A percentile compares a stretch with the other conserved stretches of the same genome.
Conservation (phyloP, 768 basidiomycete species). For the Leucosporidium scottii region DNA sequence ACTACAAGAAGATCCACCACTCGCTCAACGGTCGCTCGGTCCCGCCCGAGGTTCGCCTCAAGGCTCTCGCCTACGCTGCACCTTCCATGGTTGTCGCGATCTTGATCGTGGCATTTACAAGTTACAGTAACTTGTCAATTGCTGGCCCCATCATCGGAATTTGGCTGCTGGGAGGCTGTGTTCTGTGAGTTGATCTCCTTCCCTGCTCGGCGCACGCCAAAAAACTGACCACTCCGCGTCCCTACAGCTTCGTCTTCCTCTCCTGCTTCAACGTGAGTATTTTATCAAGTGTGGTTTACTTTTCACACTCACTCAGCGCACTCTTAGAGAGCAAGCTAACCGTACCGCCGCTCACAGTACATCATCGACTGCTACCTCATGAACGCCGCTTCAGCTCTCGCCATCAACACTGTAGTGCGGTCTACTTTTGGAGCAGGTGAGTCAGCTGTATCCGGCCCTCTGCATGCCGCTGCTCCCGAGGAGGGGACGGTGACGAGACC, state of each 20-base stretch:
- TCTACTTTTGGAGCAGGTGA: constrained; percentile 31
- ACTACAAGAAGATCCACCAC: constrained; percentile 1
- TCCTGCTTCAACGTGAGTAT: constrained; percentile 23
- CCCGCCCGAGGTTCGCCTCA: constrained; percentile 38
- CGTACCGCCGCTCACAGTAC: no score
- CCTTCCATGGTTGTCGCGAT: neutral
- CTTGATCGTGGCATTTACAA: constrained; percentile 35
- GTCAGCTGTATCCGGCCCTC: neutral
- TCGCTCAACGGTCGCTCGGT: constrained; percentile 19
- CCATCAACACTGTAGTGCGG: constrained; percentile 36
- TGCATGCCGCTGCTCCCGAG: no score
- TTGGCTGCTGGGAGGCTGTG: constrained; percentile 22
- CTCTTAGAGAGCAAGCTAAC: no score
- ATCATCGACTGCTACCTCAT: neutral
- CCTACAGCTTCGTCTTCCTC: constrained; percentile 26
- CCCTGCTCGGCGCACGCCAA: constrained; percentile 5
- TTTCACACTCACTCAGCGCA: no score
- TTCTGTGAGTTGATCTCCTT: constrained; percentile 27
- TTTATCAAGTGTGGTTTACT: no score
- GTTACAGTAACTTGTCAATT: constrained; percentile 13
- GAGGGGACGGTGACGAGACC: no score
- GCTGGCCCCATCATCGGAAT: constrained; percentile 27
- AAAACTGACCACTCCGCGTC: no score
- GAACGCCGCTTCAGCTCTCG: constrained; percentile 35
- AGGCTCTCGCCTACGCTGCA: constrained; percentile 15